Base-by-base conservation (phyloP, 345 rosid species). In the Clausena lansium region DNA sequence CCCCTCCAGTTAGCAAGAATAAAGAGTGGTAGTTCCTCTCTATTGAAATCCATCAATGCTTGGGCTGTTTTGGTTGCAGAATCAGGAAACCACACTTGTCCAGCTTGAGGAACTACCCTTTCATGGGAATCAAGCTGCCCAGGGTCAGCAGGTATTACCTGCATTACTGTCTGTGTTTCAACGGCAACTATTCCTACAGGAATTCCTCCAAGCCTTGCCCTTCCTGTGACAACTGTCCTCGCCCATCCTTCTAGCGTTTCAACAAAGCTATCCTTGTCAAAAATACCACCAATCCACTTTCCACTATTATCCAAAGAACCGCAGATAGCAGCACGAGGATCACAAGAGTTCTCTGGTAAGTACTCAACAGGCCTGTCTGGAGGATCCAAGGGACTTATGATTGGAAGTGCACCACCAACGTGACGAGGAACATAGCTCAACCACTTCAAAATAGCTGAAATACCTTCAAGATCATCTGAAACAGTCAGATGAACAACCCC, bases 51-150 rank as follows among this genome's bases (percentile, higher is more conserved):
- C 86, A 96, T 82, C 76, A 96, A 83, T 1, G 99, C 98, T 83
- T 96, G 99, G 67, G 98, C 97, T 19, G 98, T 96, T 90, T 96
- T 96, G 75, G 89, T 85, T 7, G 99, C 99, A 36, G 99, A 96
- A 89, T 94, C 99, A 33, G 99, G 99, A 83, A 96, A 96, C 99
- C 99, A 96, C 77, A 96, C 99, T 87, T 96, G 99, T 70, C 99
- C 99, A 73, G 99, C 99, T 86, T 94, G 98, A 1, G 99, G 98
- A 73, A 94, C 99, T 59, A 96, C 95, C 84, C 98, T 87, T 84
- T 96, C 99, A 79, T 96, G 98, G 82, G 99, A 96, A 87, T 96
- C 99, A 13, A 94, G 98, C 85, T 94, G 99, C 71, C 99, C 99
- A 11, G 99, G 99, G 82, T 96, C 99, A 38, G 99, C 98, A 61